These are phyloP conservation scores for Suillus subluteus DNA, from an alignment of 768 basidiomycete genomes.

Conservation along the genomic window DNA sequence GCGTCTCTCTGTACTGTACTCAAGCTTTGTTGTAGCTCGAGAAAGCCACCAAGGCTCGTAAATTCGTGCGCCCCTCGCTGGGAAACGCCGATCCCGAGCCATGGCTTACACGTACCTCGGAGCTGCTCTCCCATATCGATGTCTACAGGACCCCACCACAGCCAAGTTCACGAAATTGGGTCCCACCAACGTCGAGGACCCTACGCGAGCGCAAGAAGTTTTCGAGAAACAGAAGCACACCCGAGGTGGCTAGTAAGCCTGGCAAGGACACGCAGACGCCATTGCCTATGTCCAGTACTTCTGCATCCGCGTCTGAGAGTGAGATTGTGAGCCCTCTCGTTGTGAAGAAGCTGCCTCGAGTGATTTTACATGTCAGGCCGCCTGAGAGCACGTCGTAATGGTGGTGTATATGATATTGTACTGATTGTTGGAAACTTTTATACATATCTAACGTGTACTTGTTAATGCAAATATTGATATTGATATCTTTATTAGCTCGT, in stretches of 20 bases:
- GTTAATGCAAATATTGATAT: neutral
- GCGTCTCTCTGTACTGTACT: neutral
- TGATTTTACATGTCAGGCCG: slow-evolving; percentile 58
- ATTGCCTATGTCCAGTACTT: neutral
- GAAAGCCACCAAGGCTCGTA: slow-evolving; percentile 62
- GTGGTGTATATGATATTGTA: neutral
- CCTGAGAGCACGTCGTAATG: slow-evolving; percentile 25
- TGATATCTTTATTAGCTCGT: neutral
- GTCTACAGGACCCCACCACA: slow-evolving; percentile 13
- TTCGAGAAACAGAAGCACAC: slow-evolving; percentile 15
- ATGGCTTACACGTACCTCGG: slow-evolving; percentile 63
- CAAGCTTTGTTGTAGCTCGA: slow-evolving; percentile 52
- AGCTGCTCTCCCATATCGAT: slow-evolving; percentile 20
- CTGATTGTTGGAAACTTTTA: neutral
- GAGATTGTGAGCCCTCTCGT: neutral
- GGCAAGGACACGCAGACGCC: slow-evolving; percentile 18
- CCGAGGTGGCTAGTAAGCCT: slow-evolving; percentile 18
- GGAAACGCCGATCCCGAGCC: slow-evolving; percentile 39
- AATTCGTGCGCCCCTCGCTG: slow-evolving; percentile 45
- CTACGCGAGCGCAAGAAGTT: slow-evolving; percentile 53
- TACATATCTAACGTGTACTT: neutral
- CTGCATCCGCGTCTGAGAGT: slow-evolving; percentile 4
- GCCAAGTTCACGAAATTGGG: slow-evolving; percentile 12
- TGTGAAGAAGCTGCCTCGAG: slow-evolving; percentile 54
- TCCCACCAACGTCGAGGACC: slow-evolving; percentile 45